Percentiles rank a stretch among this genome's conserved stretches.
These are phyloP conservation scores for Diaporthe capsici DNA, from an alignment of 2,329 filamentous ascomycete species.

Conservation along the genomic window DNA sequence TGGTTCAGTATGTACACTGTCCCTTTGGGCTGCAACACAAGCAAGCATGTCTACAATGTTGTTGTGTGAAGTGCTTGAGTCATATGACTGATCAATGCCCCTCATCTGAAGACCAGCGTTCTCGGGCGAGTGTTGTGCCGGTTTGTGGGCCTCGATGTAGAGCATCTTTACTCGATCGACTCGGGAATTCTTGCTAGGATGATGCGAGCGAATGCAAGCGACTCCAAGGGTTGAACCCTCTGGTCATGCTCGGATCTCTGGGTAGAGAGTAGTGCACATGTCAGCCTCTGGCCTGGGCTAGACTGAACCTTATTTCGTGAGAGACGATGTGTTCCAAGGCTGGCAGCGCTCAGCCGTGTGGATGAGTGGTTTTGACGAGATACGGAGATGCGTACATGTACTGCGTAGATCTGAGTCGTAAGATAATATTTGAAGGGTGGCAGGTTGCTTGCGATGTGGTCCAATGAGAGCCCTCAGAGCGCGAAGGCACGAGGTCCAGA, in stretches of 20 bases:
- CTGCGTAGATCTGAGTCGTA: conserved; percentile 11
- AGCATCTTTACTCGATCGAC: background rate
- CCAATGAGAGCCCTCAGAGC: background rate
- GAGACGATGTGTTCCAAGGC: background rate
- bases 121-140: conserved; percentile 9
- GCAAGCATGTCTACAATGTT: background rate
- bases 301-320: background rate
- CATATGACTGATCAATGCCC: background rate
- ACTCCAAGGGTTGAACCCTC: conserved; percentile 2
- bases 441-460: background rate
- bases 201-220: background rate
- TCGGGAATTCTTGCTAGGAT: background rate
- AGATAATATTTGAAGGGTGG: background rate
- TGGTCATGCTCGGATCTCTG: background rate
- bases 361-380: background rate
- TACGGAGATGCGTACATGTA: background rate
- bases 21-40: background rate
- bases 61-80: background rate
- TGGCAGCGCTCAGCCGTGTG: background rate
- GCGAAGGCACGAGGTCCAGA: conserved; percentile 18
- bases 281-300: background rate
- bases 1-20: background rate
- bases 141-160: background rate
- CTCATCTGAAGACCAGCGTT: background rate
- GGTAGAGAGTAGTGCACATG: background rate